These are phyloP conservation scores for Trametes cingulata DNA, from an alignment of 768 basidiomycete species.

Conservation along the genomic window DNA sequence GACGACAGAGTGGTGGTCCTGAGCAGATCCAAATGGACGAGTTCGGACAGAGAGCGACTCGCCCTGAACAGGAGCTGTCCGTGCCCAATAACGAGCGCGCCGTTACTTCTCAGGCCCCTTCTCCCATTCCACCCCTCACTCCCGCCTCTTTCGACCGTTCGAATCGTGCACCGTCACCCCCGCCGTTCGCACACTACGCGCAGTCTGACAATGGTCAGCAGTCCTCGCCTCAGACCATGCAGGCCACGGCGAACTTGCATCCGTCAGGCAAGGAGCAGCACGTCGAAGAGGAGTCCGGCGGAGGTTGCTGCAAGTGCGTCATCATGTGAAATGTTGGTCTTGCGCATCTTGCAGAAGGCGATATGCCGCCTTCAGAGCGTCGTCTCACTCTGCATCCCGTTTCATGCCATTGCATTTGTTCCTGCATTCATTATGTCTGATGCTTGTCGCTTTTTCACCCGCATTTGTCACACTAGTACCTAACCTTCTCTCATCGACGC, in stretches of 20 bases:
- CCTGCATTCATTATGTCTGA: slow-evolving; percentile 6
- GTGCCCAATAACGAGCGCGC: slow-evolving; percentile 23
- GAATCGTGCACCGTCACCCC: slow-evolving; percentile 49
- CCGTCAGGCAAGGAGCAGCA: slow-evolving; percentile 19
- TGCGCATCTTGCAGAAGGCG: neutral
- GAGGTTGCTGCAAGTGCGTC: slow-evolving; percentile 80
- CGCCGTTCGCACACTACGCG: slow-evolving; percentile 64
- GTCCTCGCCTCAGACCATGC: slow-evolving; percentile 18
- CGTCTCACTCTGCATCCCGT: neutral
- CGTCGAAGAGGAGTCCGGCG: slow-evolving; percentile 49
- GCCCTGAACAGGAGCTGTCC: neutral
- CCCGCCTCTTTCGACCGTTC: slow-evolving; percentile 28
- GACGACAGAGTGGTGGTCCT: slow-evolving; percentile 31
- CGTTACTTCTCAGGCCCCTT: slow-evolving; percentile 19
- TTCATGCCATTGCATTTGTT: neutral
- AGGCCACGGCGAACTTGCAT: slow-evolving; percentile 33
- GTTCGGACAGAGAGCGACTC: slow-evolving; percentile 46
- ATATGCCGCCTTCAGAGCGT: neutral
- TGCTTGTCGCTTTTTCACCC: slow-evolving; percentile 6
- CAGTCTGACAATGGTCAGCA: slow-evolving; percentile 6
- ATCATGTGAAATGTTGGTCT: slow-evolving; percentile 63
- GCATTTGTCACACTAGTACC: slow-evolving; percentile 17
- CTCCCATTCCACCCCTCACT: slow-evolving; percentile 34
- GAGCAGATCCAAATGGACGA: slow-evolving; percentile 63
- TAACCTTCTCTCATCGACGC: slow-evolving; percentile 1